Evolutionary conservation across 768 basidiomycete species (phyloP).

Genomic region (Mycena haematopus): DNA sequence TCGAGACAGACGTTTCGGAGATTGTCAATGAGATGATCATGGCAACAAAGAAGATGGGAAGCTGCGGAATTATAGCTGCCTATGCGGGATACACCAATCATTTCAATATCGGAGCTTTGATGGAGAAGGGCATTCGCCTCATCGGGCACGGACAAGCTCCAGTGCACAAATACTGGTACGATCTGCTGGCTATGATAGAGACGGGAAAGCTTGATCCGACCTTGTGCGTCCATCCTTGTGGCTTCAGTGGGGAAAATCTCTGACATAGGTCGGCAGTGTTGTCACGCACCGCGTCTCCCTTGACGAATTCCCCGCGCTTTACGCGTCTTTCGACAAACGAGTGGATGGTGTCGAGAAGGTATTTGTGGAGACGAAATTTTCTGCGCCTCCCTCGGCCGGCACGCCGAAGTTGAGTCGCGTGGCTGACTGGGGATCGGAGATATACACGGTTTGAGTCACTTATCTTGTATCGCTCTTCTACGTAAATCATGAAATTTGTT

Average conservation of each 20-base stretch:
- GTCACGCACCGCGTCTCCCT: conserved; percentile 64
- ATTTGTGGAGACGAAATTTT: conserved; percentile 74
- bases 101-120: conserved; percentile 74
- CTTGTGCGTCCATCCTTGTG: conserved; percentile 43
- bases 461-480: too few relatives aligned
- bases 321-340: conserved; percentile 67
- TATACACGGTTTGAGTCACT: conserved; percentile 1
- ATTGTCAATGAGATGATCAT: conserved; percentile 58
- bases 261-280: conserved; percentile 39
- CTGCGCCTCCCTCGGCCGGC: conserved; percentile 49
- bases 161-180: conserved; percentile 76
- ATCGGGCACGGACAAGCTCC: conserved; percentile 82
- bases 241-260: not conserved
- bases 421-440: conserved; percentile 46
- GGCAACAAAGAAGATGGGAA: conserved; percentile 60
- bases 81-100: conserved; percentile 74
- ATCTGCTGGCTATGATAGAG: conserved; percentile 69
- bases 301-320: conserved; percentile 72
- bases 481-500: too few relatives aligned
- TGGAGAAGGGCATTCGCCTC: conserved; percentile 78
- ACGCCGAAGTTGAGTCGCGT: conserved; percentile 62
- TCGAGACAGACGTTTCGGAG: conserved; percentile 78
- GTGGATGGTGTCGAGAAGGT: conserved; percentile 67
- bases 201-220: conserved; percentile 70
- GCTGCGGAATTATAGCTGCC: conserved; percentile 69